Base-by-base conservation (phyloP, 2,329 filamentous ascomycete genomes). In the Microsporum canis region DNA sequence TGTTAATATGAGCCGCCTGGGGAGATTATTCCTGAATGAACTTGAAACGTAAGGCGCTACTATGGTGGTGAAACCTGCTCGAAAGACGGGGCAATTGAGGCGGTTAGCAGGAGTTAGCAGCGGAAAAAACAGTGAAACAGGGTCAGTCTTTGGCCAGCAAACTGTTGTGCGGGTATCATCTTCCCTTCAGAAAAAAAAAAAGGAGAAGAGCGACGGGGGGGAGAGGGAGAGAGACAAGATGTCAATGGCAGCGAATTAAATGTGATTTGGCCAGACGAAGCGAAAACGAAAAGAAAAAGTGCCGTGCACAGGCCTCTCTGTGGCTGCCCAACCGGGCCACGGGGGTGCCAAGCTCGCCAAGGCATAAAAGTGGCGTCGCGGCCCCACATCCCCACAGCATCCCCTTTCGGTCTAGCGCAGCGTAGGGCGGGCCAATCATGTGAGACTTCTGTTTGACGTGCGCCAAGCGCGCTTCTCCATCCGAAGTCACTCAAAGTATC, bases 71-170 rank as follows among this genome's bases (percentile, higher is more conserved):
- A 49, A 49, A 49, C 45, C 45, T 49, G 45, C 45, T 27, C 45
- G 23, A 29, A 47, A 47, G 43, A 49, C 10, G 45, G 27, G 10
- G 45, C 45, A 29, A 49, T 49, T 49, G 45, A 31, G 3, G 27
- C 45, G 8, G 8, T 49, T 29, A 27, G 45, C 45, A 14, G 43
- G 43, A 49, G 23, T 49, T 33, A 31, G 43, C 43, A 29, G 43
- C 7, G 23, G 43, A 27, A 29, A 27, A 5, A 29, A 49, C 8
- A 31, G 45, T 39, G 34, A 27, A 36, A 34, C 58, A 43, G 17
- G 58, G 23, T 31, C 51, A 36, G 59, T 60, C 47, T 60, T 39
- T 27, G 59, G 59, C 41, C 49, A 33, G 59, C 51, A 47, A 45
- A 53, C 36, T 39, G 53, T 34, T 33, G 39, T 23, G 17, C 38